A percentile compares a stretch with the other conserved stretches of the same genome.
phyloP scores from a whole-genome alignment of 108 stramenopile species.

The Cyclostephanos tholiformis region DNA sequence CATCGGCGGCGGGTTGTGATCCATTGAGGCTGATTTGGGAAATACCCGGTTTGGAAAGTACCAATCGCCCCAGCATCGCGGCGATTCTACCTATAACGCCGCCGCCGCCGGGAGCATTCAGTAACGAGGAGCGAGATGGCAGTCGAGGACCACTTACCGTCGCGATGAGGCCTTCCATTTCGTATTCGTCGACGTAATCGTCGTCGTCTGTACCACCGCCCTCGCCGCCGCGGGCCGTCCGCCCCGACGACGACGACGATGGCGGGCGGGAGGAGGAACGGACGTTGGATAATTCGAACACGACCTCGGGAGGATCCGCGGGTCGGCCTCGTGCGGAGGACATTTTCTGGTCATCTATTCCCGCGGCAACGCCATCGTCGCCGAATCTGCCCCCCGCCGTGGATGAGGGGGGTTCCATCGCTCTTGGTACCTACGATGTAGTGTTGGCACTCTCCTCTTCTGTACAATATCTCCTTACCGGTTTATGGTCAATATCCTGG shows the following conservation, averaged over 20 bases:
- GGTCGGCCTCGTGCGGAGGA: too few relatives aligned
- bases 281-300: slow-evolving; percentile 5
- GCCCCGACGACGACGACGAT: background rate
- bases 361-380: background rate
- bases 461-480: too few relatives aligned
- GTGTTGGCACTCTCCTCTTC: too few relatives aligned
- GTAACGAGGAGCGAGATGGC: too few relatives aligned
- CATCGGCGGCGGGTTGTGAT: background rate
- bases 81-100: background rate
- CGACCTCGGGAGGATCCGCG: slow-evolving; percentile 12
- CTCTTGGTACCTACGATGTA: too few relatives aligned
- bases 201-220: slow-evolving; percentile 6
- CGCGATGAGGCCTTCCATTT: slow-evolving; percentile 41
- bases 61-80: background rate
- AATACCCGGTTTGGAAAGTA: background rate
- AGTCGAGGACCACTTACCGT: background rate
- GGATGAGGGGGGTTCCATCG: slow-evolving; percentile 9
- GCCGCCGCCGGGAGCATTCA: background rate
- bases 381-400: background rate
- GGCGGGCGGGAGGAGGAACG: slow-evolving; percentile 8
- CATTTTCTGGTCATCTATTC: background rate
- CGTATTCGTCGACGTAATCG: slow-evolving; percentile 35
- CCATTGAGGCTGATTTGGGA: background rate
- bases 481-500: too few relatives aligned
- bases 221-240: too few relatives aligned